Conservation (phyloP, 2,329 filamentous ascomycete genomes). For the Paracorniculantispora psalliotae region DNA sequence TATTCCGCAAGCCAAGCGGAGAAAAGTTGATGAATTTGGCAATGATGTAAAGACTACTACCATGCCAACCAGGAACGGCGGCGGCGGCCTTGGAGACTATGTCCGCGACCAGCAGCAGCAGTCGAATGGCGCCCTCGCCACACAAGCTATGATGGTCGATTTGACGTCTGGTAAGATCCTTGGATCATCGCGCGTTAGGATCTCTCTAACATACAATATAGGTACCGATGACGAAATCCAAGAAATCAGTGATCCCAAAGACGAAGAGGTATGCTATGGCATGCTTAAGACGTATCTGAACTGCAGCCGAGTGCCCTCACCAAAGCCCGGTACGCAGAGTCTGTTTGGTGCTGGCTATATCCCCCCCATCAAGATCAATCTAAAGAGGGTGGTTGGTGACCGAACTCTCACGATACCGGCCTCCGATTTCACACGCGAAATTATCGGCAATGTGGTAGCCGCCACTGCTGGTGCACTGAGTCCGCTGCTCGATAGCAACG, state of each 20-base stretch:
- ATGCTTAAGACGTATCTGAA: slow-evolving; percentile 66
- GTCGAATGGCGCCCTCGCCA: slow-evolving; percentile 25
- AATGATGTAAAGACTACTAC: slow-evolving; percentile 34
- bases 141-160: slow-evolving; percentile 47
- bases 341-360: slow-evolving; percentile 57
- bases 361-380: slow-evolving; percentile 68
- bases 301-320: slow-evolving; percentile 62
- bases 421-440: slow-evolving; percentile 63
- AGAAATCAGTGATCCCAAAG: slow-evolving; percentile 53
- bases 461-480: slow-evolving; percentile 63
- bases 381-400: slow-evolving; percentile 56
- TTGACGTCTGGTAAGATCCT: slow-evolving; percentile 45
- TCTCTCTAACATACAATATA: no score
- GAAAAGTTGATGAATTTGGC: slow-evolving; percentile 49
- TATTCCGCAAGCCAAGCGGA: slow-evolving; percentile 58
- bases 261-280: slow-evolving; percentile 76
- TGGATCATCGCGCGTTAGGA: slow-evolving; percentile 21
- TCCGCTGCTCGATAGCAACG: slow-evolving; percentile 64
- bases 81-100: slow-evolving; percentile 59
- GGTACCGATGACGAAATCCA: slow-evolving; percentile 52
- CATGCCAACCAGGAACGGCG: slow-evolving; percentile 34
- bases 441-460: slow-evolving; percentile 72
- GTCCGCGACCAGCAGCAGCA: slow-evolving; percentile 56
- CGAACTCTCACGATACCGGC: slow-evolving; percentile 61
- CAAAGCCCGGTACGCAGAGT: slow-evolving; percentile 57